These are phyloP conservation scores for Collybiopsis luxurians DNA, from an alignment of 768 basidiomycete genomes.

Conservation along the genomic window DNA sequence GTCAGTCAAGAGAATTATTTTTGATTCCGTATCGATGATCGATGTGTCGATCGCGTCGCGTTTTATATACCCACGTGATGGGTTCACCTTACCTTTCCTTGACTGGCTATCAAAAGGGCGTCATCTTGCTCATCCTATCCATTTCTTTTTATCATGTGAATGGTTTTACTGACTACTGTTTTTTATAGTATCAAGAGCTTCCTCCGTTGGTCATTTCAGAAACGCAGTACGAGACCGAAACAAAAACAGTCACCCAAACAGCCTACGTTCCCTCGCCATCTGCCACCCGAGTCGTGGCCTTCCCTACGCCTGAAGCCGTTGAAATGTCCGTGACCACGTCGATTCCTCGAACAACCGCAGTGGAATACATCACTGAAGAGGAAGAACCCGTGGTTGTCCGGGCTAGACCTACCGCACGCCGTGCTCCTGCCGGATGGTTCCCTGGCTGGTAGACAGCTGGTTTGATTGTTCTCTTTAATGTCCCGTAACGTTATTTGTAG, in stretches of 20 bases:
- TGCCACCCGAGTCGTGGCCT: constrained; percentile 72
- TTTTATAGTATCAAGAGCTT: constrained; percentile 41
- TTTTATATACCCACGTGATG: constrained; percentile 39
- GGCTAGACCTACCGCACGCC: constrained; percentile 45
- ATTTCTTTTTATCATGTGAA: constrained; percentile 15
- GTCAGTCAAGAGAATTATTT: constrained; percentile 16
- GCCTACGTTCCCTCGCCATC: constrained; percentile 74
- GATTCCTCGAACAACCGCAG: constrained; percentile 71
- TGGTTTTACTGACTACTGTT: constrained; percentile 26
- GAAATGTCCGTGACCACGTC: constrained; percentile 56
- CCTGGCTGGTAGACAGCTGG: constrained; percentile 45
- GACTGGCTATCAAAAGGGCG: constrained; percentile 34
- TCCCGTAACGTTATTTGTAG: constrained; percentile 25
- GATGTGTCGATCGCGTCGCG: constrained; percentile 31
- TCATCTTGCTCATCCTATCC: constrained; percentile 13
- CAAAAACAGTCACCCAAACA: constrained; percentile 65
- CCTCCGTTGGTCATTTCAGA: constrained; percentile 45
- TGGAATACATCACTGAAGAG: constrained; percentile 63
- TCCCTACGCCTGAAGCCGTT: constrained; percentile 65
- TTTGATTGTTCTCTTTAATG: constrained; percentile 20
- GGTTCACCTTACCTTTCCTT: constrained; percentile 15
- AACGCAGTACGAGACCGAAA: constrained; percentile 54
- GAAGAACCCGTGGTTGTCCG: constrained; percentile 39
- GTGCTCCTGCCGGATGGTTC: constrained; percentile 58
- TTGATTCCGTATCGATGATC: constrained; percentile 27